Evolutionary conservation across 2,329 filamentous ascomycete species (phyloP).

Genomic region (Neonectria punicea): DNA sequence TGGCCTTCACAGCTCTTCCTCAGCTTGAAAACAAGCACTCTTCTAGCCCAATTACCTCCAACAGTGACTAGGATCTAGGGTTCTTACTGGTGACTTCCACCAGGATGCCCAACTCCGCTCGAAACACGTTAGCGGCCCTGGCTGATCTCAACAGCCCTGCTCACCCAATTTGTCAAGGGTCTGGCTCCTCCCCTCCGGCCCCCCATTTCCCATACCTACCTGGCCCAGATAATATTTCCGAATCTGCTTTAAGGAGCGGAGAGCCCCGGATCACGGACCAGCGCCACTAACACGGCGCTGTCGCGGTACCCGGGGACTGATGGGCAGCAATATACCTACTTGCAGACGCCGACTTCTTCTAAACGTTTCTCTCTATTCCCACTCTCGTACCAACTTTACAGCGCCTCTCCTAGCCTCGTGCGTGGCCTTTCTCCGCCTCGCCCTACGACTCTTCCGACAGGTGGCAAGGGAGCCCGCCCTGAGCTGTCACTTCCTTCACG

Average conservation of each 20-base stretch:
- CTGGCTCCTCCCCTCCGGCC: constrained; percentile 46
- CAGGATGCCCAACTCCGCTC: constrained; percentile 50
- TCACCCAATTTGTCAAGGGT: constrained; percentile 51
- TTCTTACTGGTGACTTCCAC: constrained; percentile 42
- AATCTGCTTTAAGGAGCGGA: constrained; percentile 59
- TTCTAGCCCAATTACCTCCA: constrained; percentile 31
- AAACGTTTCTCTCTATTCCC: constrained; percentile 40
- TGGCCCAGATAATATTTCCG: constrained; percentile 61
- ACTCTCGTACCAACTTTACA: constrained; percentile 41
- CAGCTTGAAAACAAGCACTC: constrained; percentile 38
- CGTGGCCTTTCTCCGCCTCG: constrained; percentile 37
- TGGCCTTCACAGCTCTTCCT: constrained; percentile 32
- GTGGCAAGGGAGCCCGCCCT: constrained; percentile 20
- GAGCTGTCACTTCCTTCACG: constrained; percentile 7
- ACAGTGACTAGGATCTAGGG: constrained; percentile 40
- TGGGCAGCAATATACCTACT: constrained; percentile 47
- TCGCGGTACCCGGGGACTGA: constrained; percentile 46
- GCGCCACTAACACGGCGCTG: constrained; percentile 48
- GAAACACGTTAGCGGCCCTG: constrained; percentile 55
- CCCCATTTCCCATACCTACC: constrained; percentile 52
- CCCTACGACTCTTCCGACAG: constrained; percentile 36
- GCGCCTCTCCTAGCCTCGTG: constrained; percentile 44
- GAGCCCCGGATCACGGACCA: constrained; percentile 55
- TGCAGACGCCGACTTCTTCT: constrained; percentile 42
- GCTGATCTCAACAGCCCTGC: constrained; percentile 53